Base-by-base conservation (phyloP, 192 early-diverging fungal species). In the Coemansia reversa region DNA sequence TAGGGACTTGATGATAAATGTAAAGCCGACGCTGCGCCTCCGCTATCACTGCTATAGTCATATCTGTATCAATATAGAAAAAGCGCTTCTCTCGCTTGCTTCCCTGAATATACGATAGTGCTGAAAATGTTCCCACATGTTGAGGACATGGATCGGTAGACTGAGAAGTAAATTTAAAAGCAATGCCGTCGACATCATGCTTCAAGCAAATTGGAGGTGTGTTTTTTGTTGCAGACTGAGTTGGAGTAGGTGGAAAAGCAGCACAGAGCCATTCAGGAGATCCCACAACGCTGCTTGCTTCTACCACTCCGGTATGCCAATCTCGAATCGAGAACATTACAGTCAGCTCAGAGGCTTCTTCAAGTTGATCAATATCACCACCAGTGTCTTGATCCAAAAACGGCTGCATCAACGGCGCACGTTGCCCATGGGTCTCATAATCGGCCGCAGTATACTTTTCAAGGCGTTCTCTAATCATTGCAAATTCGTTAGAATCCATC, bases 101-200 rank as follows among this genome's bases (percentile, higher is more conserved):
- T 23, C 87, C 89, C 62, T 90, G 88, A 12, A 92, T 86, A 63
- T 88, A 92, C 5, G 86, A 85, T 49, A 92, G 68, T 4, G 90
- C 90, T 12, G 86, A 67, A 70, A 90, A 88, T 4, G 89, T 84
- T 24, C 84, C 75, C 24, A 56, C 56, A 66, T 92, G 90, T 11
- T 45, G 54, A 22, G 66, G 66, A 22, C 48, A 39, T 52, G 59
- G 2, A 64, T 42, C 29, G 23, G 42, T 23, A 52, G 72, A 7
- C 42, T 47, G 16, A 14, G 53, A 28, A 16, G 7, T 22, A 66
- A 90, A 70, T 5, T 68, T 42, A 71, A 88, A 92, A 5, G 90
- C 86, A 0, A 86, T 53, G 8, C 88, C 90, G 68, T 92, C 90
- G 7, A 92, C 85, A 67, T 92, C 89, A 24, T 78, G 73, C 49